Percentiles rank a stretch among this genome's conserved stretches.
phyloP scores from a whole-genome alignment of 2,329 filamentous ascomycete genomes.

The Lasiodiplodia sp. region DNA sequence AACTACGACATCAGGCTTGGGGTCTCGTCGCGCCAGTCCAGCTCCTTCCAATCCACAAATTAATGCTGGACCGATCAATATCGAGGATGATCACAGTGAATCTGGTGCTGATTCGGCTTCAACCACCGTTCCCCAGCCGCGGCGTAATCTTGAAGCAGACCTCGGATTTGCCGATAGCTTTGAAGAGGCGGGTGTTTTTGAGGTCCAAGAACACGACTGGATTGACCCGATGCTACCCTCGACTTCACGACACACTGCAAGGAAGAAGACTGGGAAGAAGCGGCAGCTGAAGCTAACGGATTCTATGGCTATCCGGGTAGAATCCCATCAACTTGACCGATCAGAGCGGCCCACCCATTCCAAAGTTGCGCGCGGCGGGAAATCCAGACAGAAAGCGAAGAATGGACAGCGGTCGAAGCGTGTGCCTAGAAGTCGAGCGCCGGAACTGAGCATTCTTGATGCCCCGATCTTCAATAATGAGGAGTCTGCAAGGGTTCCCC shows the following conservation, averaged over 20 bases:
- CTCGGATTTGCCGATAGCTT: conserved; percentile 10
- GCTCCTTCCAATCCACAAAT: not conserved
- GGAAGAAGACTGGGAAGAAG: conserved; percentile 36
- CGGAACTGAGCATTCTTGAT: conserved; percentile 61
- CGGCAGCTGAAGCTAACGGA: conserved; percentile 49
- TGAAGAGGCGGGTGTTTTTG: conserved; percentile 35
- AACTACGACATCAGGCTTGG: not conserved
- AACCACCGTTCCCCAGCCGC: not conserved
- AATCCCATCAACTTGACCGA: conserved; percentile 22
- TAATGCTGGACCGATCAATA: conserved; percentile 35
- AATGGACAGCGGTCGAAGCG: not conserved
- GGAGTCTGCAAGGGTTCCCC: conserved; percentile 46
- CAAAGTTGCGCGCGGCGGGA: not conserved
- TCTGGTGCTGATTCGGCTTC: conserved; percentile 4
- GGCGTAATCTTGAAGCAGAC: conserved; percentile 17
- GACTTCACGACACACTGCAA: conserved; percentile 35
- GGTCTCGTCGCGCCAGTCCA: conserved; percentile 1
- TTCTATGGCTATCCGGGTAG: conserved; percentile 37
- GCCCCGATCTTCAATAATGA: conserved; percentile 32
- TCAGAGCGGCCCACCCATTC: not conserved
- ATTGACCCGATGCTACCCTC: conserved; percentile 51
- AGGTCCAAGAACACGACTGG: conserved; percentile 55
- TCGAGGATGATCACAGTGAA: conserved; percentile 48
- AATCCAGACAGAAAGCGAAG: not conserved
- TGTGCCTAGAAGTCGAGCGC: conserved; percentile 34